These are phyloP conservation scores for Fusarium continuum DNA, from an alignment of 2,329 filamentous ascomycete genomes.

Conservation along the genomic window DNA sequence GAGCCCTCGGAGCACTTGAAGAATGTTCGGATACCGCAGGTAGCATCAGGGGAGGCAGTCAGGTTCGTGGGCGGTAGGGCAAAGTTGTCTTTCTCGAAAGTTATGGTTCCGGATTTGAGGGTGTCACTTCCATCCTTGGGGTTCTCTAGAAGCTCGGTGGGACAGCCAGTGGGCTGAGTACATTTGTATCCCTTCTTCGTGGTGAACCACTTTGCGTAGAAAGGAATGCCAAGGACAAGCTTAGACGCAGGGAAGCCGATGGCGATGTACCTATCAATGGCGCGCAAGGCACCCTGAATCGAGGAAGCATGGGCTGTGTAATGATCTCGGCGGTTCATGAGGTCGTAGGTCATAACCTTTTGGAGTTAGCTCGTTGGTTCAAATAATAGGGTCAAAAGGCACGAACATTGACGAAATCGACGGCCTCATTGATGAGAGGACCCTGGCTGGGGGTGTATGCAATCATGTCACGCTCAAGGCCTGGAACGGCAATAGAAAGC, in stretches of 20 bases:
- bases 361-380: not conserved
- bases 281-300: constrained; percentile 61
- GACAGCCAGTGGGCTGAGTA: constrained; percentile 63
- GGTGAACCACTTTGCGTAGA: constrained; percentile 74
- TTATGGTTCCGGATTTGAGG: constrained; percentile 56
- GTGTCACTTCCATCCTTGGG: constrained; percentile 65
- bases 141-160: constrained; percentile 67
- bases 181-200: constrained; percentile 60
- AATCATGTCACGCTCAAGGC: constrained; percentile 70
- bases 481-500: constrained; percentile 74
- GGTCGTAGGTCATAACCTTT: constrained; percentile 73
- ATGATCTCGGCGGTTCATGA: constrained; percentile 77
- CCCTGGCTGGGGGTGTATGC: constrained; percentile 68
- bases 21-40: constrained; percentile 32
- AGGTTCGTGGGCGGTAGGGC: constrained; percentile 26
- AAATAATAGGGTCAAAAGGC: fast-evolving
- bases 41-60: constrained; percentile 23
- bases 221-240: constrained; percentile 73
- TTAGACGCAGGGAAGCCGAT: constrained; percentile 64
- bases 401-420: constrained; percentile 70
- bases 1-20: constrained; percentile 22
- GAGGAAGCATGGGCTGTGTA: constrained; percentile 72
- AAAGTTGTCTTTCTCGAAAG: constrained; percentile 51
- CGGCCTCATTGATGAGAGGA: constrained; percentile 64
- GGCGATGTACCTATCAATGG: constrained; percentile 67